Evolutionary conservation across 257 asterid species (phyloP).

Genomic region (Verbascum thapsus): DNA sequence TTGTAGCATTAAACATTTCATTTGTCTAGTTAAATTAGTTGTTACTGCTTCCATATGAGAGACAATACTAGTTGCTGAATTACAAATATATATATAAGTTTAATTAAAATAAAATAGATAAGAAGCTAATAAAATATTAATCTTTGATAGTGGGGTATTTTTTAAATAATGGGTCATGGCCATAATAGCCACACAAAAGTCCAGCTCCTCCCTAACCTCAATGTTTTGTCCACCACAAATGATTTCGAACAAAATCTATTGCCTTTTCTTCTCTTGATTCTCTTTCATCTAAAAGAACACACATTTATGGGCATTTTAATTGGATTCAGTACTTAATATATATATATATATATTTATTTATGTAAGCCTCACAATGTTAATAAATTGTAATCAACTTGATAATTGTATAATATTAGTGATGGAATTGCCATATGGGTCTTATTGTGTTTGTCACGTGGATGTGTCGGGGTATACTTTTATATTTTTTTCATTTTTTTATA

Average conservation of each 20-base stretch:
- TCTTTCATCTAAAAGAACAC: background rate
- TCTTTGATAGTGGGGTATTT: background rate
- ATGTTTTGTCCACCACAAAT: constrained; percentile 18
- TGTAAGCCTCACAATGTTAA: no score
- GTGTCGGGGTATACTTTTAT: constrained; percentile 37
- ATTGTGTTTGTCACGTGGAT: constrained; percentile 44
- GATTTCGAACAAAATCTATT: no score
- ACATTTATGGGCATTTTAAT: constrained; percentile 13
- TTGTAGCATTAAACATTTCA: no score
- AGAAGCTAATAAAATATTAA: background rate
- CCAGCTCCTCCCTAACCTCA: no score
- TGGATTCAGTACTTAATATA: constrained; percentile 13
- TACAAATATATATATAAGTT: background rate
- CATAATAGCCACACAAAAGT: background rate
- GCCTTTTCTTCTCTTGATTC: background rate
- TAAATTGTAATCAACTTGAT: constrained; percentile 29
- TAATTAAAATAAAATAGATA: background rate
- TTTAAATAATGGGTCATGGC: background rate
- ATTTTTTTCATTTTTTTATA: no score
- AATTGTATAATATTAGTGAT: constrained; percentile 20
- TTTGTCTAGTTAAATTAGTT: no score
- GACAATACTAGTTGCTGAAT: no score
- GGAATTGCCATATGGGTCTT: constrained; percentile 16
- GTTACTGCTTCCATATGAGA: no score
- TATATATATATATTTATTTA: no score